Evolutionary conservation across 1,284 basidiomycete species (phyloP).

Genomic region (Tranzscheliella williamsii): DNA sequence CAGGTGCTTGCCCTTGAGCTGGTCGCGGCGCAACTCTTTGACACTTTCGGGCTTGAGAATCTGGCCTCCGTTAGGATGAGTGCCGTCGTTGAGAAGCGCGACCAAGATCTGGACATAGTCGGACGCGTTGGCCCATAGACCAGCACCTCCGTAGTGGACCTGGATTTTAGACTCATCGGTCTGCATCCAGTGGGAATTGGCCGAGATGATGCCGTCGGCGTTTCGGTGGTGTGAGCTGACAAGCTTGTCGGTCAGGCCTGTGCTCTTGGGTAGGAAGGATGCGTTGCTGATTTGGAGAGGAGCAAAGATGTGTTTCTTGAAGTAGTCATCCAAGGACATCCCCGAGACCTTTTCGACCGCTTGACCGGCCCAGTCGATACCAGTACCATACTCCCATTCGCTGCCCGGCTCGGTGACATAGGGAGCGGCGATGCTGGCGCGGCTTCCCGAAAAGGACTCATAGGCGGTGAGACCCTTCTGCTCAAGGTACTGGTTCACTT

Average conservation of each 20-base stretch:
- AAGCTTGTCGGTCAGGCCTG: constrained; percentile 22
- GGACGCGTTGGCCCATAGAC: constrained; percentile 32
- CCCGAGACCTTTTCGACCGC: constrained; percentile 39
- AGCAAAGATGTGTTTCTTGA: constrained; percentile 45
- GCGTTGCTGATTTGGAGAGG: constrained; percentile 44
- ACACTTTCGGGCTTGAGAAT: constrained; percentile 44
- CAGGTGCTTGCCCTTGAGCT: constrained; percentile 26
- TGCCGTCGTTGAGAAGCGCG: constrained; percentile 47
- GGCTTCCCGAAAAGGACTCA: constrained; percentile 12
- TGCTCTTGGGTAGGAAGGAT: constrained; percentile 21
- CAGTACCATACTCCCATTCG: constrained; percentile 42
- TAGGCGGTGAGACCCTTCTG: constrained; percentile 10
- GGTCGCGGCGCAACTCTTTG: constrained; percentile 35
- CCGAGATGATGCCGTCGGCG: constrained; percentile 13
- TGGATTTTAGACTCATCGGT: constrained; percentile 36
- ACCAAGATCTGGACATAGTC: constrained; percentile 39
- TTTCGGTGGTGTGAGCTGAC: constrained; percentile 25
- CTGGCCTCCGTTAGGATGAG: constrained; percentile 37
- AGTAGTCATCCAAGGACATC: constrained; percentile 41
- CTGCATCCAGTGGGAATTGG: constrained; percentile 26
- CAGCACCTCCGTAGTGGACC: constrained; percentile 38
- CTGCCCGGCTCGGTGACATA: constrained; percentile 40
- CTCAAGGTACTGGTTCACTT: constrained; percentile 16
- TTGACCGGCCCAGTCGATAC: constrained; percentile 47
- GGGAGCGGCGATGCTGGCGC: constrained; percentile 13